Base-by-base conservation (phyloP, 139 green algal genomes). In the Chlorella sorokiniana region DNA sequence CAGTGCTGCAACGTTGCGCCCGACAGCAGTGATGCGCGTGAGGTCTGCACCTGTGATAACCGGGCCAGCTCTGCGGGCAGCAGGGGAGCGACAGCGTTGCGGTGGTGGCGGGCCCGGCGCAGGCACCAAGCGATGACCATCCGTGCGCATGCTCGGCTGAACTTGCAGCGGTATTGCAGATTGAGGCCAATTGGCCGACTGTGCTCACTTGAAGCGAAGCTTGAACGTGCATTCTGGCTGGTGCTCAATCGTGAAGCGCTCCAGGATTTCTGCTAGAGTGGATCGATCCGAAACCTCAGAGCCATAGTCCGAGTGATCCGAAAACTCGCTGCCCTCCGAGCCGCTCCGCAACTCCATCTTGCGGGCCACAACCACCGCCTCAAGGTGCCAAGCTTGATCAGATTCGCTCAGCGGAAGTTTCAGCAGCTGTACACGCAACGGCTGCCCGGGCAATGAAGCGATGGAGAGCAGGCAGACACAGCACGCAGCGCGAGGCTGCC, bases 231-330 rank as follows among this genome's bases (percentile, higher is more conserved):
- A 83, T 27, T 88, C 71, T 29, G 78, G 69, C 54, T 44, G 23
- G 9, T 31, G 62, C 27, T 88, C 84, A 9, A 88, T 38, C 11
- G 84, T 88, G 82, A 88, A 88, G 4, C 83, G 75, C 9, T 69
- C n/a, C 23, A 85, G 40, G 41, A 87, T 59, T 18, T 87, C 83
- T 41, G 70, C 64, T 25, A 87, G 25, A 6, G 51, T 85, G 18
- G 73, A 79, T 38, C 61, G 42, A 9, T 48, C 27, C 1, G 40
- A 72, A 8, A 35, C 33, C 11, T 70, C 65, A 2, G 51, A 63
- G 40, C n/a, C 52, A 23, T 69, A 33, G 40, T 64, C 31, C 3
- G 45, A 78, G 16, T 78, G 51, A 31, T n/a, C 10, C 42, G 69
- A 76, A 37, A 51, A 72, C 8, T 42, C 62, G 8, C 40, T n/a